Conservation (phyloP, 352 stramenopile genomes). For the Pythium phragmitis region DNA sequence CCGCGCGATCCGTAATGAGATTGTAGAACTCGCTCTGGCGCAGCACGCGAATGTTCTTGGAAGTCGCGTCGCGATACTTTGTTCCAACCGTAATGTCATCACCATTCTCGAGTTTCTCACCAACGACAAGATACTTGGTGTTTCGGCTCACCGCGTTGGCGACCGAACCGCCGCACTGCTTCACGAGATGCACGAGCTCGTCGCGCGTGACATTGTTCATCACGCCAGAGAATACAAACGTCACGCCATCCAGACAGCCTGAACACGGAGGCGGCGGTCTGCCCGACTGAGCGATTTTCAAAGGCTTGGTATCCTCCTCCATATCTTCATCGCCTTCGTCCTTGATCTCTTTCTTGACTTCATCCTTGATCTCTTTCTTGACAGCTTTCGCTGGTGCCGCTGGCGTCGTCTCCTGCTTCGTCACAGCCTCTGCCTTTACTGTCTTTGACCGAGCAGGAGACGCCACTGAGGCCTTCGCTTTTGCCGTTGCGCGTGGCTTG, state of each 20-base stretch:
- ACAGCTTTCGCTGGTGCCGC: neutral
- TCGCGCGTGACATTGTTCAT: constrained; percentile 57
- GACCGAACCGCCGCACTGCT: constrained; percentile 71
- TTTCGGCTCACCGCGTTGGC: constrained; percentile 56
- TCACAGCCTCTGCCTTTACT: constrained; percentile 1
- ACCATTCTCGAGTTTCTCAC: constrained; percentile 63
- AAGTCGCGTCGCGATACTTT: constrained; percentile 91
- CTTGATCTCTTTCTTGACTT: constrained; percentile 6
- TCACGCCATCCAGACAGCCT: constrained; percentile 72
- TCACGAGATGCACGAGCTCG: constrained; percentile 73
- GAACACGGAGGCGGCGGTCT: constrained; percentile 54
- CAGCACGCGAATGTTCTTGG: constrained; percentile 81
- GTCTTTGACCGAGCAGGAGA: neutral
- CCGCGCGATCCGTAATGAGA: constrained; percentile 67
- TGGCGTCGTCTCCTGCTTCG: neutral
- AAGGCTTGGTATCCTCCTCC: constrained; percentile 17
- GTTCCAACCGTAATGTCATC: constrained; percentile 45
- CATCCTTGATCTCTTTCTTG: neutral
- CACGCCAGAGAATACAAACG: constrained; percentile 77
- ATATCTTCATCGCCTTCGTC: constrained; percentile 13
- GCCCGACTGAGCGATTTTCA: constrained; percentile 32
- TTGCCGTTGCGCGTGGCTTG: constrained; percentile 11
- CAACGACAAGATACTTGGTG: constrained; percentile 80
- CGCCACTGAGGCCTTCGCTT: neutral
- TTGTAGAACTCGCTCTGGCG: constrained; percentile 89